A percentile compares a stretch with the other conserved stretches of the same genome.
Evolutionary conservation across 345 rosid genomes (phyloP).

Genomic region (Eucalyptus coolabah): DNA sequence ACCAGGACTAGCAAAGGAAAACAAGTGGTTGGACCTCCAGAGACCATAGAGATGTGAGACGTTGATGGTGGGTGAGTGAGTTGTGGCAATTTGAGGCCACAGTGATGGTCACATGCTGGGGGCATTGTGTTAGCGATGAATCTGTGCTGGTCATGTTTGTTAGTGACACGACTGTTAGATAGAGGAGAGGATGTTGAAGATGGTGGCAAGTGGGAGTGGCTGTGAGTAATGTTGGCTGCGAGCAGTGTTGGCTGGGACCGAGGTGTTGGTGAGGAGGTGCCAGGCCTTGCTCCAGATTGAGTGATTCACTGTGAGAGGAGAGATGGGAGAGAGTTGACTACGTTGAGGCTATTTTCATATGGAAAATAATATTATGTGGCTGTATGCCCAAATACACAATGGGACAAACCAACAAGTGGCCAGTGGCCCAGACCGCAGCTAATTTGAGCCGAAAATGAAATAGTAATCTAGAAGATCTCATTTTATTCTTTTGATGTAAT

Average conservation of each 20-base stretch:
- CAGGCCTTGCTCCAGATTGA: neutral
- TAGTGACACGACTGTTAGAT: neutral
- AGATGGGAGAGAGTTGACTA: neutral
- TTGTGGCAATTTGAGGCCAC: neutral
- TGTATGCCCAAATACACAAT: neutral
- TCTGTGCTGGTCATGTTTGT: neutral
- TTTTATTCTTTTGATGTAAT: neutral
- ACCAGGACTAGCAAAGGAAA: neutral
- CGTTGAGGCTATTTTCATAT: neutral
- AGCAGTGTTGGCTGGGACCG: neutral
- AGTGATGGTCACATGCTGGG: neutral
- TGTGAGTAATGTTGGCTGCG: neutral
- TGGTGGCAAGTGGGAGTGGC: neutral
- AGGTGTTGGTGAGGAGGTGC: neutral
- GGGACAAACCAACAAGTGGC: neutral
- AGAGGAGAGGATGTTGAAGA: neutral
- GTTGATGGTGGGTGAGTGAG: neutral
- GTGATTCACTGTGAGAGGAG: neutral
- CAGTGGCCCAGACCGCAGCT: neutral
- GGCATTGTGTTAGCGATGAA: neutral
- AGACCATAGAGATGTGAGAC: neutral
- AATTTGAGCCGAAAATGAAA: neutral
- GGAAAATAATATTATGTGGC: neutral
- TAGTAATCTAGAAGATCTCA: neutral
- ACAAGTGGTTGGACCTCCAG: neutral